Conservation (phyloP, 2,329 filamentous ascomycete genomes). For the Elsinoe australis region DNA sequence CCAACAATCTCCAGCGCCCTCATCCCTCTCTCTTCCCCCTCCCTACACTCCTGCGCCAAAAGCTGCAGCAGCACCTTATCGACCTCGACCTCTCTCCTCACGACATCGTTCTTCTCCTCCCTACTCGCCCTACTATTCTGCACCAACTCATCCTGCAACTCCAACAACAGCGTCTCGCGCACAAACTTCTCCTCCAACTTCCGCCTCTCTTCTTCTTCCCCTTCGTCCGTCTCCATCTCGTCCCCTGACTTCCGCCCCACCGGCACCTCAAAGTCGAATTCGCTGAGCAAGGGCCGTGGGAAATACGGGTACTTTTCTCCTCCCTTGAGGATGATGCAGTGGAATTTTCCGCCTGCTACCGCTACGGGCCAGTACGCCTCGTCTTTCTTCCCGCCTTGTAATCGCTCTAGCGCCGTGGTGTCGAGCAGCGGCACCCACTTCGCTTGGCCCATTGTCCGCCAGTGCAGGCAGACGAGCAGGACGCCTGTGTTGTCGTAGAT, state of each 20-base stretch:
- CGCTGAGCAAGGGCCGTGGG: slow-evolving; percentile 77
- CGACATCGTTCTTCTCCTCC: slow-evolving; percentile 58
- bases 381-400: slow-evolving; percentile 75
- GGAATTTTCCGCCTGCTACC: slow-evolving; percentile 83
- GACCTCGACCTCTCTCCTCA: slow-evolving; percentile 69
- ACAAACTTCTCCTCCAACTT: slow-evolving; percentile 76
- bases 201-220: slow-evolving; percentile 32
- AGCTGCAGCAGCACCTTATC: slow-evolving; percentile 88
- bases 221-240: slow-evolving; percentile 35
- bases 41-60: slow-evolving; percentile 80
- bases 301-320: slow-evolving; percentile 90
- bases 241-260: slow-evolving; percentile 42
- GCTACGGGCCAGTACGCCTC: slow-evolving; percentile 95
- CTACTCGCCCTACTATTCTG: slow-evolving; percentile 58
- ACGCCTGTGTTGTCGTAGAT: slow-evolving; percentile 93
- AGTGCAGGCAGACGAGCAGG: slow-evolving; percentile 79
- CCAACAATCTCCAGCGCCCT: slow-evolving; percentile 84
- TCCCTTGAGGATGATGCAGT: slow-evolving; percentile 98
- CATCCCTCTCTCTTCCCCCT: slow-evolving; percentile 90
- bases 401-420: slow-evolving; percentile 72
- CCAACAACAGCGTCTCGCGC: slow-evolving; percentile 61
- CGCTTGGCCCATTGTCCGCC: slow-evolving; percentile 77
- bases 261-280: slow-evolving; percentile 88
- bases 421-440: slow-evolving; percentile 90
- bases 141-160: slow-evolving; percentile 68